These are phyloP conservation scores for Rubia yunnanensis DNA, from an alignment of 257 asterid genomes.

Conservation along the genomic window DNA sequence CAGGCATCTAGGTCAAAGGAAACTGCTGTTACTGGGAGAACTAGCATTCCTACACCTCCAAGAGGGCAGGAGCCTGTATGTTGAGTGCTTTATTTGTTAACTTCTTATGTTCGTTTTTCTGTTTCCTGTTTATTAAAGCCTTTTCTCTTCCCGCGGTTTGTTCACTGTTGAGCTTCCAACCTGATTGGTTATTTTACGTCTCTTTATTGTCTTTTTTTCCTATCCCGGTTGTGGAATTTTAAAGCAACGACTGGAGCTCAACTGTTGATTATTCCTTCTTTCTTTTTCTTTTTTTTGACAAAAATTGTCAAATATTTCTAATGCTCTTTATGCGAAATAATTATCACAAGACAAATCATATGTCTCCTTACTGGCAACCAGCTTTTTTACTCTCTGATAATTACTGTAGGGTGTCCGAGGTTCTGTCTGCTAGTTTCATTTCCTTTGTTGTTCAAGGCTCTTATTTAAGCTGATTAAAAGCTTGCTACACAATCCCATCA, in stretches of 20 bases:
- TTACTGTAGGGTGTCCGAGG: neutral
- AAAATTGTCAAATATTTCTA: neutral
- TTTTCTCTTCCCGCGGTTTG: neutral
- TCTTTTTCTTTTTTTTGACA: too few relatives aligned
- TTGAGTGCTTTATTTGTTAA: conserved; percentile 7
- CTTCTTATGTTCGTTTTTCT: neutral
- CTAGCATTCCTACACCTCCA: conserved; percentile 54
- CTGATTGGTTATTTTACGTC: neutral
- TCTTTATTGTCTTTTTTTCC: neutral
- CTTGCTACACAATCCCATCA: neutral
- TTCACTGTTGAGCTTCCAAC: neutral
- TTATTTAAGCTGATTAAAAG: neutral
- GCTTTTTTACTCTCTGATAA: neutral
- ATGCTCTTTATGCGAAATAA: neutral
- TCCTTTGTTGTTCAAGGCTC: neutral
- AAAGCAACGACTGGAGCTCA: neutral
- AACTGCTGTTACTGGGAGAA: conserved; percentile 38
- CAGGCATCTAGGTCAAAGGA: conserved; percentile 36
- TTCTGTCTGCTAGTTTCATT: neutral
- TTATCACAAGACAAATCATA: neutral
- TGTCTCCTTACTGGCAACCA: neutral
- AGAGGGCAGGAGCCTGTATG: conserved; percentile 64
- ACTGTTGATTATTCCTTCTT: neutral
- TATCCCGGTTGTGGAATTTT: neutral
- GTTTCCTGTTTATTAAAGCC: conserved; percentile 6